A percentile compares a stretch with the other conserved stretches of the same genome.
These are phyloP conservation scores for Ganoderma lingzhi DNA, from an alignment of 1,284 basidiomycete genomes.

Conservation along the genomic window DNA sequence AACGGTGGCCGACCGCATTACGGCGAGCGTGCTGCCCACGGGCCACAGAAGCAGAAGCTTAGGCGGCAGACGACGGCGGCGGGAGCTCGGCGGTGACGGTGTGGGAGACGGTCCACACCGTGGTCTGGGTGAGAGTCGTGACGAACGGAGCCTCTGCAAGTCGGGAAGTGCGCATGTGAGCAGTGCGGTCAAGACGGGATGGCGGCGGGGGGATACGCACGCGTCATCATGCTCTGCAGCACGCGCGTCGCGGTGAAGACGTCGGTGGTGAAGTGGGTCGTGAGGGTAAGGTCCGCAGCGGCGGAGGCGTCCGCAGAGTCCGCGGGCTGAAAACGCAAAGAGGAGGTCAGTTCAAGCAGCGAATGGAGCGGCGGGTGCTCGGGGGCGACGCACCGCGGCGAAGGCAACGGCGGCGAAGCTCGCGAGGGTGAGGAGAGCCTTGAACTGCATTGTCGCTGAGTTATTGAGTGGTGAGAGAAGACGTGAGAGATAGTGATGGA, in stretches of 20 bases:
- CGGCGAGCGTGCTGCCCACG: not conserved
- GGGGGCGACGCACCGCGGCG: constrained; percentile 19
- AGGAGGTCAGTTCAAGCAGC: not conserved
- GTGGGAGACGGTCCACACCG: constrained; percentile 28
- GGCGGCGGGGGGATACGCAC: constrained; percentile 8
- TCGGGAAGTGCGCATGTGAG: not conserved
- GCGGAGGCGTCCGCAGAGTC: not conserved
- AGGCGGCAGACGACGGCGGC: not conserved
- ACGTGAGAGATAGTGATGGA: not conserved
- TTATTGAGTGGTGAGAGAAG: not conserved
- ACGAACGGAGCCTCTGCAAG: constrained; percentile 25
- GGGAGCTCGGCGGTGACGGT: constrained; percentile 22
- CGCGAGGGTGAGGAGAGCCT: constrained; percentile 27
- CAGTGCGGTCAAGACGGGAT: not conserved
- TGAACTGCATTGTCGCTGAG: constrained; percentile 30
- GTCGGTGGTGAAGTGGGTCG: constrained; percentile 27
- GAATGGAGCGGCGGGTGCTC: not conserved
- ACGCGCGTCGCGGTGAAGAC: constrained; percentile 29
- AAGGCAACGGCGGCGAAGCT: constrained; percentile 26
- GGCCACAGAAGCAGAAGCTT: not conserved
- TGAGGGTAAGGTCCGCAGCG: constrained; percentile 16
- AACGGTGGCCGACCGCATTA: not conserved
- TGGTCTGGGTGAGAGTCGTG: constrained; percentile 26
- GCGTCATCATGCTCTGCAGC: constrained; percentile 25
- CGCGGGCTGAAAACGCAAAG: not conserved